Percentiles rank a stretch among this genome's conserved stretches.
These are phyloP conservation scores for Lomentospora prolificans DNA, from an alignment of 2,329 filamentous ascomycete species.

Conservation along the genomic window DNA sequence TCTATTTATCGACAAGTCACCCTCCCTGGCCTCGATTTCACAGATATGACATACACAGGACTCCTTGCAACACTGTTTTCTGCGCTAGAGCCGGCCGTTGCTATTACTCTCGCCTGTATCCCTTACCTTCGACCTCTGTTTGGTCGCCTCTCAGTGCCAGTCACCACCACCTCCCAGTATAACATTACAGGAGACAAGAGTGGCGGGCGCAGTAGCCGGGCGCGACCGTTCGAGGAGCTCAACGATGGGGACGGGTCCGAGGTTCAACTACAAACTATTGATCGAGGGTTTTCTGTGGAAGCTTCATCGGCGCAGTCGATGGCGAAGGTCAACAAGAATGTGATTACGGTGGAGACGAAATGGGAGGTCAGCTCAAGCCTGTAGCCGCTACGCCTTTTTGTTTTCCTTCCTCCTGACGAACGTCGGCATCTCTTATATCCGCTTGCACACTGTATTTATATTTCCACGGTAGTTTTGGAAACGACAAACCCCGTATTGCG, in stretches of 20 bases:
- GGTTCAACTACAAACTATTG: slow-evolving; percentile 1
- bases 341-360: background rate
- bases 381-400: too few relatives aligned
- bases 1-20: slow-evolving; percentile 22
- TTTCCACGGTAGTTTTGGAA: too few relatives aligned
- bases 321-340: background rate
- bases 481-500: too few relatives aligned
- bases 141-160: slow-evolving; percentile 11
- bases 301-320: background rate
- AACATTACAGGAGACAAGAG: background rate
- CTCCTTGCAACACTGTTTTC: slow-evolving; percentile 25
- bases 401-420: too few relatives aligned
- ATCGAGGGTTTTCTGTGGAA: background rate
- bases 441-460: too few relatives aligned
- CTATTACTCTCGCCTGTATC: slow-evolving; percentile 27
- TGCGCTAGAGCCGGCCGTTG: slow-evolving; percentile 27
- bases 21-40: slow-evolving; percentile 7
- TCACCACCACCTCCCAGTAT: background rate
- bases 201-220: background rate
- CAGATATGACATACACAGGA: slow-evolving; percentile 15
- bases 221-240: background rate
- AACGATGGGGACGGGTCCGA: background rate
- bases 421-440: too few relatives aligned
- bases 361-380: slow-evolving; percentile 1
- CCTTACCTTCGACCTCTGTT: slow-evolving; percentile 30